phyloP scores from a whole-genome alignment of 192 early-diverging fungal genomes.

The Piromyces sp. region DNA sequence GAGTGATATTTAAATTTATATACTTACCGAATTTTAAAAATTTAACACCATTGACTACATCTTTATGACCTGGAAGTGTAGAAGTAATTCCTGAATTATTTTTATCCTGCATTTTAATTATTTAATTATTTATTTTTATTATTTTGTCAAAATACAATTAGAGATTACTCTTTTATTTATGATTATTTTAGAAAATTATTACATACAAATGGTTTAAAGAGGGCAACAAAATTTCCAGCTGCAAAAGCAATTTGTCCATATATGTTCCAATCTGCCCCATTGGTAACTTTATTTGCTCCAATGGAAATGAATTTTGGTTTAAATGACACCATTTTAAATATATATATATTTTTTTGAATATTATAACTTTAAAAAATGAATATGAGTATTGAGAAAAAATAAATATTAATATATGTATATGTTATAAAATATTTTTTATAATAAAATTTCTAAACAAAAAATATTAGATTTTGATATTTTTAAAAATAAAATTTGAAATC shows the following conservation, averaged over 20 bases:
- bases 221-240: conserved; percentile 46
- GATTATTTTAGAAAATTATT: not conserved
- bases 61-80: conserved; percentile 45
- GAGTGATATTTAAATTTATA: too few species aligned
- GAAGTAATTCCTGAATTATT: conserved; percentile 39
- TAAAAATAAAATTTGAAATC: too few species aligned
- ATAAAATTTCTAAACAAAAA: too few species aligned
- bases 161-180: too few species aligned
- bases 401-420: too few species aligned
- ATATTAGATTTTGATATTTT: too few species aligned
- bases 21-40: conserved; percentile 19
- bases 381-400: too few species aligned
- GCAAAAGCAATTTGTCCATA: conserved; percentile 52
- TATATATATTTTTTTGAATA: too few species aligned
- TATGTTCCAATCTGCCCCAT: conserved; percentile 38
- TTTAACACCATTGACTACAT: conserved; percentile 46
- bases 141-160: not conserved
- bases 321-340: not conserved
- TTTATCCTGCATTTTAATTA: not conserved
- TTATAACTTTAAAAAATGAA: too few species aligned
- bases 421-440: too few species aligned
- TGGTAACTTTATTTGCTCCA: conserved; percentile 46
- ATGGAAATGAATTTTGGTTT: conserved; percentile 32
- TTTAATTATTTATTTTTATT: not conserved
- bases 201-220: conserved; percentile 50